phyloP scores from a whole-genome alignment of 2,329 filamentous ascomycete genomes.

The Hypoxylon sp. region DNA sequence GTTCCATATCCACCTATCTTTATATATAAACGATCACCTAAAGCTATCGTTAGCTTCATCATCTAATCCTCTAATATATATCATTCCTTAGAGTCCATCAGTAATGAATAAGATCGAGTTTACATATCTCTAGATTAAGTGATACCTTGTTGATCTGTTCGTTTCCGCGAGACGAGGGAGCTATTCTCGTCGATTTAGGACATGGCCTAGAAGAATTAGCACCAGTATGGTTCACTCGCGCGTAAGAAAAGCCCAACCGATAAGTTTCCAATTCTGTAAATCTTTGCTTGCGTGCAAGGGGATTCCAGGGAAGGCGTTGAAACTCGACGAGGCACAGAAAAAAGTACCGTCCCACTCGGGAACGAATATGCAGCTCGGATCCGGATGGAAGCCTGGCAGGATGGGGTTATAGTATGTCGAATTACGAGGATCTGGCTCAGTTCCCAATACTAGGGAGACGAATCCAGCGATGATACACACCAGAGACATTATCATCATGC shows the following conservation, averaged over 20 bases:
- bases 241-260: slow-evolving; percentile 40
- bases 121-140: background rate
- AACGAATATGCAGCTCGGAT: slow-evolving; percentile 62
- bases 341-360: slow-evolving; percentile 57
- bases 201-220: slow-evolving; percentile 45
- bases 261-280: slow-evolving; percentile 58
- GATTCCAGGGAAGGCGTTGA: slow-evolving; percentile 61
- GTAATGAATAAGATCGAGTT: slow-evolving; percentile 20
- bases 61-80: too few species aligned
- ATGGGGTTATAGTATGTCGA: slow-evolving; percentile 60
- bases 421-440: slow-evolving; percentile 32
- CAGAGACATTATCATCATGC: background rate
- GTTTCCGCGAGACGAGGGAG: slow-evolving; percentile 51
- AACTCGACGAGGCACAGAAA: slow-evolving; percentile 62
- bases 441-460: slow-evolving; percentile 16
- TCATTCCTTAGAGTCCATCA: too few species aligned
- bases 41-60: too few species aligned
- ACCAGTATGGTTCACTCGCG: background rate
- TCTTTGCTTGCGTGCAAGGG: slow-evolving; percentile 62
- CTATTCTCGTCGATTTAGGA: slow-evolving; percentile 51
- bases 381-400: slow-evolving; percentile 62
- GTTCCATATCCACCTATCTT: too few species aligned
- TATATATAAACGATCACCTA: too few species aligned
- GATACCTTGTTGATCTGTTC: slow-evolving; percentile 50
- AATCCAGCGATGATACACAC: slow-evolving; percentile 28